Percentiles rank a stretch among this genome's conserved stretches.
These are phyloP conservation scores for Salix suchowensis DNA, from an alignment of 345 rosid genomes.

Conservation along the genomic window DNA sequence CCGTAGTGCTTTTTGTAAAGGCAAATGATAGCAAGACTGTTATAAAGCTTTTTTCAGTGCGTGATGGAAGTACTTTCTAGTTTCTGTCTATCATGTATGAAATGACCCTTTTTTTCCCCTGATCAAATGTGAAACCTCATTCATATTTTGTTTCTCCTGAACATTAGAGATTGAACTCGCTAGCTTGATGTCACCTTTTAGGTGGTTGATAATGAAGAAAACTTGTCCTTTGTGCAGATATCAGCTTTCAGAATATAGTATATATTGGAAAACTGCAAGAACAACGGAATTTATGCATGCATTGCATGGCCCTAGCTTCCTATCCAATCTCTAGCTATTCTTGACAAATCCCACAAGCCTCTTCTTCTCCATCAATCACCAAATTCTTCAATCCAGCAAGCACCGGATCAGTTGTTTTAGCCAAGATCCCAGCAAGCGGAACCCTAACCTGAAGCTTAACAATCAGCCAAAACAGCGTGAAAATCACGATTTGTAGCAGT, in stretches of 20 bases:
- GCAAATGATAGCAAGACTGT: neutral
- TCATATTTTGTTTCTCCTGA: neutral
- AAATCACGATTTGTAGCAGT: neutral
- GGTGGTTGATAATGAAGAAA: too few species aligned
- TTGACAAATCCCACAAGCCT: conserved; percentile 6
- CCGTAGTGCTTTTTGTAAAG: neutral
- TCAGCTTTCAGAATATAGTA: too few species aligned
- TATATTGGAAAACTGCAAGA: neutral
- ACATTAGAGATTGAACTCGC: neutral
- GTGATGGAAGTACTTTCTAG: neutral
- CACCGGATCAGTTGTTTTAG: neutral
- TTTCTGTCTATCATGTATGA: neutral
- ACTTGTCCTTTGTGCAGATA: too few species aligned
- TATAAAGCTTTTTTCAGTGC: neutral
- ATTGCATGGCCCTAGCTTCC: conserved; percentile 1
- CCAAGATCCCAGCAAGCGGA: neutral
- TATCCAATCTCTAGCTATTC: neutral
- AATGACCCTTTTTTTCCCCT: neutral
- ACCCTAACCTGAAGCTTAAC: neutral
- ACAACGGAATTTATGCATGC: conserved; percentile 10
- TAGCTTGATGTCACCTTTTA: too few species aligned
- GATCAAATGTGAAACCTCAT: too few species aligned
- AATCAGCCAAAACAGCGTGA: neutral
- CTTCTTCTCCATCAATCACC: neutral
- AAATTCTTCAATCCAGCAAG: neutral